phyloP scores from a whole-genome alignment of 73 alveolate genomes.

The Stentor coeruleus region DNA sequence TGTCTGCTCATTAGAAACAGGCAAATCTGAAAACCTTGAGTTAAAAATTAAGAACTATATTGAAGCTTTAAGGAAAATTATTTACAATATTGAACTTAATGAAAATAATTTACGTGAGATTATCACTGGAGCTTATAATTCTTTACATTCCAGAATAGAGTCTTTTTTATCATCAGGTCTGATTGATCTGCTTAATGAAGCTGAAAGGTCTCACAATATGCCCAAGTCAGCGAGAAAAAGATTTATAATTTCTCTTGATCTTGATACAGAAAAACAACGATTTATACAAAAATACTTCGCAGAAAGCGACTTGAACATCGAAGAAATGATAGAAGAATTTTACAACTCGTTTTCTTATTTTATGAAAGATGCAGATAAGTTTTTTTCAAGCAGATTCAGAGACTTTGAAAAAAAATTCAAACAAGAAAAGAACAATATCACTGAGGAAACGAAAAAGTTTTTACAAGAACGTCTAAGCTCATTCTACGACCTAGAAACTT shows the following conservation, averaged over 20 bases:
- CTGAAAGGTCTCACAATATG: not conserved
- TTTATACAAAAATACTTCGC: not conserved
- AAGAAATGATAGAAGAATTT: not conserved
- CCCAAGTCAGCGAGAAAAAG: not conserved
- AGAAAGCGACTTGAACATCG: not conserved
- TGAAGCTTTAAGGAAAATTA: not conserved
- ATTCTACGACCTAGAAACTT: not conserved
- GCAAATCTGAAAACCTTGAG: not conserved
- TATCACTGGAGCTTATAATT: too few species aligned
- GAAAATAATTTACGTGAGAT: not conserved
- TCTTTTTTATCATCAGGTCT: not conserved
- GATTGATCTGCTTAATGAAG: not conserved
- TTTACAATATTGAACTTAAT: not conserved
- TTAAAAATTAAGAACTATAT: not conserved
- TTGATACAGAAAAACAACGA: not conserved
- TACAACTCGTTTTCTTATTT: not conserved
- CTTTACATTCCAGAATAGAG: not conserved
- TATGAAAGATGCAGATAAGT: not conserved
- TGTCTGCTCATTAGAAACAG: not conserved
- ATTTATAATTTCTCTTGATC: not conserved
- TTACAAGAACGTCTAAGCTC: not conserved
- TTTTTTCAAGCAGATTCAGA: not conserved
- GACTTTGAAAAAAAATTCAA: not conserved
- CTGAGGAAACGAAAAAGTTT: too few species aligned
- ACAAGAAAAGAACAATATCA: not conserved